Percentiles rank a stretch among this genome's conserved stretches.
These are phyloP conservation scores for Botrytis cinerea DNA, from an alignment of 2,329 filamentous ascomycete species.

Conservation along the genomic window DNA sequence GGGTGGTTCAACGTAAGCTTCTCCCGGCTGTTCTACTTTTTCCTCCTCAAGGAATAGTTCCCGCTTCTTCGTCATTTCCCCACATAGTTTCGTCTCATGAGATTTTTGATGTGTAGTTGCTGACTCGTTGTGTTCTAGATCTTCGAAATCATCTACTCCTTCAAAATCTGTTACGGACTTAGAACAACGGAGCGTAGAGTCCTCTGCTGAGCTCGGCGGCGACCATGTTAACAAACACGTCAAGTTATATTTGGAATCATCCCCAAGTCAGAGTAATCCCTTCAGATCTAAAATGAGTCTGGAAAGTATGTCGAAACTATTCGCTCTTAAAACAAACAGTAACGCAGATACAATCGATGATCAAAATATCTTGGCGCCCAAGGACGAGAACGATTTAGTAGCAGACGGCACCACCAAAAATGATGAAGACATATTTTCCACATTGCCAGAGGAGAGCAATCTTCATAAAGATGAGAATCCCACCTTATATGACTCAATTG, in stretches of 20 bases:
- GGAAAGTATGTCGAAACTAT: neutral
- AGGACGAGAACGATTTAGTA: neutral
- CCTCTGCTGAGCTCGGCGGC: neutral
- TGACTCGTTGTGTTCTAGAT: neutral
- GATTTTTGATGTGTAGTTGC: neutral
- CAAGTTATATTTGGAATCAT: neutral
- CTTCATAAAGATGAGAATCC: conserved; percentile 17
- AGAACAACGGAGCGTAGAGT: neutral
- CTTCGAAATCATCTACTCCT: neutral
- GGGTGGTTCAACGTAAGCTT: neutral
- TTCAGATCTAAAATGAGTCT: neutral
- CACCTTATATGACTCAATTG: neutral
- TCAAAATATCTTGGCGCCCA: neutral
- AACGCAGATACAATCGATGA: neutral
- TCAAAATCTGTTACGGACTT: neutral
- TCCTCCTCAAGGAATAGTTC: neutral
- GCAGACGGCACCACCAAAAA: neutral
- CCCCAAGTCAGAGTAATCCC: neutral
- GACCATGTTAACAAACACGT: neutral
- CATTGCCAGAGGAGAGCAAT: neutral
- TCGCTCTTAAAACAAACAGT: neutral
- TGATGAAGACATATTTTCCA: neutral
- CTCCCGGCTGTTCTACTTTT: neutral
- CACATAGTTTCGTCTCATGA: neutral
- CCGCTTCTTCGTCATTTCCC: neutral